These are phyloP conservation scores for Astrothelium macrocarpum DNA, from an alignment of 495 filamentous ascomycete genomes.

Conservation along the genomic window DNA sequence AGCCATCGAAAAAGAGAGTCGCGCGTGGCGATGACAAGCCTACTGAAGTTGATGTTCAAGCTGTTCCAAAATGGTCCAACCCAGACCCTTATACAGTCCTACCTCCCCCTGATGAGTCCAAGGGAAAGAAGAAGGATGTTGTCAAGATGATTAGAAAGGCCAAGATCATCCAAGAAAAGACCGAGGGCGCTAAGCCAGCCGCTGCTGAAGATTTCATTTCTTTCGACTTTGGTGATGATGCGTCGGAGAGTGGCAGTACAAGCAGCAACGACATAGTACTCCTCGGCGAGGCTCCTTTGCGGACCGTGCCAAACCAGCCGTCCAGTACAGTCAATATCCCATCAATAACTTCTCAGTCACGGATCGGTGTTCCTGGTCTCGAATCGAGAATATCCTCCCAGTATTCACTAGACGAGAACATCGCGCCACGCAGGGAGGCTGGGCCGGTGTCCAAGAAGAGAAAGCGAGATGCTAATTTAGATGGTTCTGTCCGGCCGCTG, in stretches of 20 bases:
- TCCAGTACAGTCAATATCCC: neutral
- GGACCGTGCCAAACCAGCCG: neutral
- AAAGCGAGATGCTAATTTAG: conserved; percentile 40
- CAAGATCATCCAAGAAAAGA: conserved; percentile 41
- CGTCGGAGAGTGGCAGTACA: neutral
- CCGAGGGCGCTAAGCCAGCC: conserved; percentile 43
- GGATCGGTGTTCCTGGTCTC: neutral
- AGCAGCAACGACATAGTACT: conserved; percentile 14
- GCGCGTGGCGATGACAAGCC: neutral
- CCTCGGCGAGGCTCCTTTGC: neutral
- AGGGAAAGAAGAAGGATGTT: conserved; percentile 65
- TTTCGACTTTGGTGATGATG: conserved; percentile 52
- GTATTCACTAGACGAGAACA: neutral
- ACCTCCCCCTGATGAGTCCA: conserved; percentile 57
- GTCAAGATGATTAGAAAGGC: conserved; percentile 83
- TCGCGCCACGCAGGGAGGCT: neutral
- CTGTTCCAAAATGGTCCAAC: conserved; percentile 76
- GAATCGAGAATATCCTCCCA: neutral
- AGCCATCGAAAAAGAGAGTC: conserved; percentile 8
- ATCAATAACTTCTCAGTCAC: neutral
- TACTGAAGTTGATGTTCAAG: conserved; percentile 29
- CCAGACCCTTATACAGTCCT: conserved; percentile 82
- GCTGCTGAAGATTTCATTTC: conserved; percentile 78
- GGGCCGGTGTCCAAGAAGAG: conserved; percentile 43
- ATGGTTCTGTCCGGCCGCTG: conserved; percentile 19